These are phyloP conservation scores for Saccharomycopsis fermentans DNA, from an alignment of 805 yeast species.

Conservation along the genomic window DNA sequence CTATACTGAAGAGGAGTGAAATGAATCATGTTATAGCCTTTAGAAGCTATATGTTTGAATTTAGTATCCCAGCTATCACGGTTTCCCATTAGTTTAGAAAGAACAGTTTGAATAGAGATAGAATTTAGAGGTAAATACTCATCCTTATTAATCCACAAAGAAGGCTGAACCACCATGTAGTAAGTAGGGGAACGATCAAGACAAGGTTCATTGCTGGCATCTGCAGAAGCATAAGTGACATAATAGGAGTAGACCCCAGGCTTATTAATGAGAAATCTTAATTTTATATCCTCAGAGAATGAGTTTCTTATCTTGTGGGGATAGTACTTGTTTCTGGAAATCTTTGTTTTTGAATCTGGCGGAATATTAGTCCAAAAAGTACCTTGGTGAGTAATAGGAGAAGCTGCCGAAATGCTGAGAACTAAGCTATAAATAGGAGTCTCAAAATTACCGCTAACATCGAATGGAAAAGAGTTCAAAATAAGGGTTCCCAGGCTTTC, in stretches of 20 bases:
- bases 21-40: constrained; percentile 93
- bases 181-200: constrained; percentile 38
- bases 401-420: constrained; percentile 64
- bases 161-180: constrained; percentile 75
- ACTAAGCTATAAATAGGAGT: constrained; percentile 42
- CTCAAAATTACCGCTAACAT: background rate
- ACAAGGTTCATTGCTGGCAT: constrained; percentile 31
- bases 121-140: constrained; percentile 62
- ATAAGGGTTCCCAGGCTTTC: constrained; percentile 10
- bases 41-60: constrained; percentile 49
- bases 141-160: constrained; percentile 41
- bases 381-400: constrained; percentile 63
- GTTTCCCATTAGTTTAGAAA: constrained; percentile 87
- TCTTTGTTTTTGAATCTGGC: constrained; percentile 28
- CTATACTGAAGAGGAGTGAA: constrained; percentile 88
- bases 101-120: constrained; percentile 71
- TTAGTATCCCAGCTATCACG: constrained; percentile 54
- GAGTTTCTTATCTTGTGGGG: constrained; percentile 41
- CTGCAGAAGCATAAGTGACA: constrained; percentile 41
- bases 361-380: constrained; percentile 69
- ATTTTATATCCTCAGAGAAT: constrained; percentile 51
- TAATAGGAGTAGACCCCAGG: constrained; percentile 81
- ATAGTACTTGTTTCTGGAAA: constrained; percentile 47
- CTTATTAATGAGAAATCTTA: constrained; percentile 49
- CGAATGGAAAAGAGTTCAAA: constrained; percentile 11